Percentiles rank a stretch among this genome's conserved stretches.
phyloP scores from a whole-genome alignment of 768 basidiomycete genomes.

The Leccinum fibrillosum region DNA sequence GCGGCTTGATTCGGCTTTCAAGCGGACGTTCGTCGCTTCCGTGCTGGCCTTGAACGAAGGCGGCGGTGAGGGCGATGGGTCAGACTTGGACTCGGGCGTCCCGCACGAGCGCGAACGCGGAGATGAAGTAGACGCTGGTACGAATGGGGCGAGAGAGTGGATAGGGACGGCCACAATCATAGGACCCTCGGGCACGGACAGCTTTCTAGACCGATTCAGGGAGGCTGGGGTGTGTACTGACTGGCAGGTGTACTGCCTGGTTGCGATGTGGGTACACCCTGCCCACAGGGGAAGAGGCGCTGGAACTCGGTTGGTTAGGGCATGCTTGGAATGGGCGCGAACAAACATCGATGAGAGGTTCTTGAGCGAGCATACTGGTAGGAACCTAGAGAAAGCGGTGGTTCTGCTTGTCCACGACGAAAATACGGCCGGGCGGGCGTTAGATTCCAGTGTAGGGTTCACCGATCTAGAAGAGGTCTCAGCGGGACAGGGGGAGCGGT shows the following conservation, averaged over 20 bases:
- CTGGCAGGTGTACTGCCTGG: conserved; percentile 22
- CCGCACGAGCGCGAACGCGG: background rate
- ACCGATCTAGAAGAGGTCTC: conserved; percentile 8
- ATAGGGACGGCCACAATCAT: conserved; percentile 16
- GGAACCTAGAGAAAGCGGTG: conserved; percentile 14
- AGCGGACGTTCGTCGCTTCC: conserved; percentile 15
- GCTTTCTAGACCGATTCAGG: conserved; percentile 11
- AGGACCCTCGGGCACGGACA: conserved; percentile 11
- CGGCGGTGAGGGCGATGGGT: background rate
- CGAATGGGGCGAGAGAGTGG: conserved; percentile 11
- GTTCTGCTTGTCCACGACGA: conserved; percentile 11
- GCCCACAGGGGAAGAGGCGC: conserved; percentile 25
- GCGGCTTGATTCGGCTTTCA: conserved; percentile 13
- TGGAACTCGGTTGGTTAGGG: conserved; percentile 12
- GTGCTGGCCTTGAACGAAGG: background rate
- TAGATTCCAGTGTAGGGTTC: conserved; percentile 25
- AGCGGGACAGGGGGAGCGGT: conserved; percentile 11
- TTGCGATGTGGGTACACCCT: conserved; percentile 29
- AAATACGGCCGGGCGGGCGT: conserved; percentile 14
- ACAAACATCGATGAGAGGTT: conserved; percentile 13
- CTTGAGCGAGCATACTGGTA: background rate
- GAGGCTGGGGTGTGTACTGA: conserved; percentile 9
- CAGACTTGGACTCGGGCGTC: background rate
- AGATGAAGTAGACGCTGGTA: background rate
- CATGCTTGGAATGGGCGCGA: conserved; percentile 25